These are phyloP conservation scores for Phytophthora quininea DNA, from an alignment of 352 stramenopile genomes.

Conservation along the genomic window DNA sequence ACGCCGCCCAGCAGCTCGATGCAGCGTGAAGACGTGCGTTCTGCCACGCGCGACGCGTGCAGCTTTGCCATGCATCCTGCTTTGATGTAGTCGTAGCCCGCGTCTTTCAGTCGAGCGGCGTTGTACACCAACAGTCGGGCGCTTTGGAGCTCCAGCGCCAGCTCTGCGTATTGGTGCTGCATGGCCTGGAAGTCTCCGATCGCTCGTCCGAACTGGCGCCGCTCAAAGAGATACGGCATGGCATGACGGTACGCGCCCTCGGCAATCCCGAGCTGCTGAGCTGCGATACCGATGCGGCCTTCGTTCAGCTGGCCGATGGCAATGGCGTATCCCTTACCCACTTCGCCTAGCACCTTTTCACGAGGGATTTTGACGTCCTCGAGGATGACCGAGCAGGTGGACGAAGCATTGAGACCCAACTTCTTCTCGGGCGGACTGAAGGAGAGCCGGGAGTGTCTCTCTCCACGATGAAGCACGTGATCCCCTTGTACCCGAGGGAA, in stretches of 20 bases:
- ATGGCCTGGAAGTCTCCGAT: slow-evolving; percentile 94
- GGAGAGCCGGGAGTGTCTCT: slow-evolving; percentile 83
- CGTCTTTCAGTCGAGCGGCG: slow-evolving; percentile 91
- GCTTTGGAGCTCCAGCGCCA: slow-evolving; percentile 91
- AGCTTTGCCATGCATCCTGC: slow-evolving; percentile 95
- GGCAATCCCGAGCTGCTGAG: slow-evolving; percentile 94
- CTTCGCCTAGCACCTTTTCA: slow-evolving; percentile 89
- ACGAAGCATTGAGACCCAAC: slow-evolving; percentile 93
- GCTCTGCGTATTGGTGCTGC: slow-evolving; percentile 94
- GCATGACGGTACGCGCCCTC: slow-evolving; percentile 92
- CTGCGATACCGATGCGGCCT: slow-evolving; percentile 94
- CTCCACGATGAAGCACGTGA: slow-evolving; percentile 96
- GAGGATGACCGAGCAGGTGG: slow-evolving; percentile 92
- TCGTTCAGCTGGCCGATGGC: slow-evolving; percentile 95
- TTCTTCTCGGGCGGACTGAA: slow-evolving; percentile 94
- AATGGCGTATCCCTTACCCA: slow-evolving; percentile 92
- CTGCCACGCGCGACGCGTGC: slow-evolving; percentile 91
- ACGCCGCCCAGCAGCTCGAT: slow-evolving; percentile 94
- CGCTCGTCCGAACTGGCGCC: slow-evolving; percentile 91
- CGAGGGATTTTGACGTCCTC: slow-evolving; percentile 91
- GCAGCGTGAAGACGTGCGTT: slow-evolving; percentile 89
- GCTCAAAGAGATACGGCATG: slow-evolving; percentile 93
- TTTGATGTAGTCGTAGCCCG: slow-evolving; percentile 90
- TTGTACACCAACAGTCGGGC: slow-evolving; percentile 93
- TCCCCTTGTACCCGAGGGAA: slow-evolving; percentile 92